These are phyloP conservation scores for Cyberlindnera euphorbiae DNA, from an alignment of 805 yeast genomes.

Conservation along the genomic window DNA sequence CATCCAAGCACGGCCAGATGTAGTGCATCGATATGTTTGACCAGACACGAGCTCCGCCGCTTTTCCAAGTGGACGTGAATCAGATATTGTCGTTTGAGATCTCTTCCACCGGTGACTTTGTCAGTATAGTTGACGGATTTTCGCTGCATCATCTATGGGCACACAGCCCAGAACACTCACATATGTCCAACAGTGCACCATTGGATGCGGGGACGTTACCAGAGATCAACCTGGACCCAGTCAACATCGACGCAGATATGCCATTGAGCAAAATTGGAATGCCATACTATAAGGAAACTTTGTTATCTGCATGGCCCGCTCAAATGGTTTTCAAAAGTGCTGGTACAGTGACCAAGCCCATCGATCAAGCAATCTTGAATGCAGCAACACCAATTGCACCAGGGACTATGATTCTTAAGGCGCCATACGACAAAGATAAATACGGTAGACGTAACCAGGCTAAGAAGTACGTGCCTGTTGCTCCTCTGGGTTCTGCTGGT, in stretches of 20 bases:
- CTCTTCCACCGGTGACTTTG: slow-evolving; percentile 64
- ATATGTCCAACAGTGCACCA: slow-evolving; percentile 39
- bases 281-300: slow-evolving; percentile 76
- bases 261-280: slow-evolving; percentile 76
- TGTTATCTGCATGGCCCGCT: slow-evolving; percentile 78
- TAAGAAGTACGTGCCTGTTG: slow-evolving; percentile 37
- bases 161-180: slow-evolving; percentile 38
- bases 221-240: slow-evolving; percentile 29
- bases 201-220: slow-evolving; percentile 53
- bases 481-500: slow-evolving; percentile 25
- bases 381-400: slow-evolving; percentile 33
- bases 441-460: slow-evolving; percentile 53
- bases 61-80: slow-evolving; percentile 62
- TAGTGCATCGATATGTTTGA: slow-evolving; percentile 82
- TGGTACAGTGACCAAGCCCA: slow-evolving; percentile 54
- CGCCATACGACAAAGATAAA: slow-evolving; percentile 53
- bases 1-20: slow-evolving; percentile 74
- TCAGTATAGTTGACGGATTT: slow-evolving; percentile 58
- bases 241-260: slow-evolving; percentile 35
- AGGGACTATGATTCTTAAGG: slow-evolving; percentile 27
- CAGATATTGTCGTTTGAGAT: slow-evolving; percentile 29
- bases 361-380: slow-evolving; percentile 43
- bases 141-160: slow-evolving; percentile 58
- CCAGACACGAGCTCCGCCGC: slow-evolving; percentile 56
- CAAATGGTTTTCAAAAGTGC: slow-evolving; percentile 54